Evolutionary conservation across 495 filamentous ascomycete species (phyloP).

Genomic region (Aspergillus affinis): DNA sequence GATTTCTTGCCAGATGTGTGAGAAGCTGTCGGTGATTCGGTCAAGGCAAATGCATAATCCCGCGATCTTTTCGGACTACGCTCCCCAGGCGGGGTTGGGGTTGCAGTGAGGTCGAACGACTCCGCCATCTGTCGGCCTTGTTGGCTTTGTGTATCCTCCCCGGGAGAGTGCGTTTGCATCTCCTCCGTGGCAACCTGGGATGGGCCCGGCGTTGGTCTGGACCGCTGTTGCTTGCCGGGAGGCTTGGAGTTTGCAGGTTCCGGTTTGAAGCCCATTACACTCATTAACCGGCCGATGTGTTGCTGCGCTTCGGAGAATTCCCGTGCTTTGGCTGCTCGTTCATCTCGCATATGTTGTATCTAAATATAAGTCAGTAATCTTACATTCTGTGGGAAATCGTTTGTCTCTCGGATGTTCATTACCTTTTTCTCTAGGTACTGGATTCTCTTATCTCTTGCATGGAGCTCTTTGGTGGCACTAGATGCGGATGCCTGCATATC

Average conservation of each 20-base stretch:
- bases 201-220: conserved; percentile 18
- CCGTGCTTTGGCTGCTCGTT: conserved; percentile 43
- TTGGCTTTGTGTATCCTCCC: conserved; percentile 22
- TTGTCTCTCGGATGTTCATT: background rate
- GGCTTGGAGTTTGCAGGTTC: conserved; percentile 21
- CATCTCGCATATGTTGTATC: conserved; percentile 41
- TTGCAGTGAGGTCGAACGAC: conserved; percentile 24
- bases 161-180: conserved; percentile 20
- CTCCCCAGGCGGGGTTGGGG: conserved; percentile 18
- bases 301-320: conserved; percentile 52
- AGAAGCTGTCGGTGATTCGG: conserved; percentile 12
- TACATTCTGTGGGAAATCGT: background rate
- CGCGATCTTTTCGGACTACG: conserved; percentile 36
- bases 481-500: conserved; percentile 27
- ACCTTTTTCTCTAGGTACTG: conserved; percentile 45
- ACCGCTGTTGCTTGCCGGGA: conserved; percentile 23
- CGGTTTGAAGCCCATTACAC: conserved; percentile 44
- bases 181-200: conserved; percentile 12
- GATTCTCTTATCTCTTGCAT: conserved; percentile 36
- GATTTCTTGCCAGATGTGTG: conserved; percentile 8
- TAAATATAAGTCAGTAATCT: conserved; percentile 13
- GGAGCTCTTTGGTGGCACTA: conserved; percentile 31
- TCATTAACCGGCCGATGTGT: conserved; percentile 47
- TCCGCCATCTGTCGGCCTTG: conserved; percentile 13
- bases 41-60: conserved; percentile 15